Conservation (phyloP, 371 early-diverging fungal genomes). For the Phascolomyces articulosus region DNA sequence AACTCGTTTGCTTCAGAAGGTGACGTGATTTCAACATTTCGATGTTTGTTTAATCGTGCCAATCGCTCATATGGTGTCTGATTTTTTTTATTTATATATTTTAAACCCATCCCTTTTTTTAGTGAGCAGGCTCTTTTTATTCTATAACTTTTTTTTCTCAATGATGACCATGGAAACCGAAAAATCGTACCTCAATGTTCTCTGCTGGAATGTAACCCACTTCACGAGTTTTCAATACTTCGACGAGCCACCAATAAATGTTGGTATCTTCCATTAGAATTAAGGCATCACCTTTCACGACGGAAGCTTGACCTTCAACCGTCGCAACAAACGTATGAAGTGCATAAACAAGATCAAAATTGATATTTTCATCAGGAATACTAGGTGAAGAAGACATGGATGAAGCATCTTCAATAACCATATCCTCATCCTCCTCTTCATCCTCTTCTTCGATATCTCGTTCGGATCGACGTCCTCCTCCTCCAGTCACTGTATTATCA, state of each 20-base stretch:
- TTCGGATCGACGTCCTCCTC: slow-evolving; percentile 10
- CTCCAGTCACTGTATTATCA: too few species aligned
- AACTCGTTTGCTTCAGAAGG: slow-evolving; percentile 24
- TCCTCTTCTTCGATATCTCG: slow-evolving; percentile 37
- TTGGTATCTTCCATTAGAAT: slow-evolving; percentile 94
- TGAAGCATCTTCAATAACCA: slow-evolving; percentile 37
- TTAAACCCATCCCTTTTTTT: too few species aligned
- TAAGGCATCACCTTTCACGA: slow-evolving; percentile 85
- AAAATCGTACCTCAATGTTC: slow-evolving; percentile 78
- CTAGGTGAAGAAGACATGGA: slow-evolving; percentile 62
- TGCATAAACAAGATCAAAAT: slow-evolving; percentile 86
- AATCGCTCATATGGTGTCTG: slow-evolving; percentile 88
- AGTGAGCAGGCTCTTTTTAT: neutral
- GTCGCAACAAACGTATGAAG: slow-evolving; percentile 93
- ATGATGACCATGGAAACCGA: neutral
- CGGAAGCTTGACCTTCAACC: slow-evolving; percentile 93
- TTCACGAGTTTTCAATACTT: slow-evolving; percentile 82
- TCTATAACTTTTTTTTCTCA: neutral
- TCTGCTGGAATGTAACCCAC: slow-evolving; percentile 97
- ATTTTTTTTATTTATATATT: slow-evolving; percentile 1
- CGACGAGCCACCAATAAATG: slow-evolving; percentile 97
- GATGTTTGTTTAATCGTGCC: slow-evolving; percentile 87
- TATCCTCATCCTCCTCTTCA: slow-evolving; percentile 58
- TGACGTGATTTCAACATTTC: slow-evolving; percentile 75
- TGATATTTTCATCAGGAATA: slow-evolving; percentile 76